Evolutionary conservation across 106 monocot species (phyloP), one percentile per base, ranked within the genome.

Genomic region (Dendrobium chrysotoxum): DNA sequence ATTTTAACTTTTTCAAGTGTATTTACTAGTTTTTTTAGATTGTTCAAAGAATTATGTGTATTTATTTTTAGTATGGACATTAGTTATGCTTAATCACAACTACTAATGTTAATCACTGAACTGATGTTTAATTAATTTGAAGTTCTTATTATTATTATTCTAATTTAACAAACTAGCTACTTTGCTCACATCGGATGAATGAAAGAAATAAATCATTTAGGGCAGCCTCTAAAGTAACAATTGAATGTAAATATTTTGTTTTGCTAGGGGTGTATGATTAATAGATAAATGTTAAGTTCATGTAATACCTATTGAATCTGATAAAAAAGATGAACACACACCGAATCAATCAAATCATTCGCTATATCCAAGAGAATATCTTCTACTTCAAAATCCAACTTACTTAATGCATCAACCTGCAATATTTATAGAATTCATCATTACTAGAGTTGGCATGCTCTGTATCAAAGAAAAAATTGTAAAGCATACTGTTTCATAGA

Each of bases 291-390:
- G 57, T 46, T 20, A 58, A 58, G 17, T 53, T 53, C 53, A 53
- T 53, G 9, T n/a, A 20, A 58, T 58, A 21, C 18, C 4, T n/a
- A 20, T 58, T 20, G 18, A 17, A 21, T 58, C 57, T 7, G 6
- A n/a, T 46, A 58, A 58, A 58, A 58, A 58, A 58, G 18, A 58
- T 58, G 20, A 58, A 20, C 21, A 13, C 28, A 30, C 79, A 98
- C 98, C 77, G 98, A 91, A 67, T 98, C 89, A 91, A 98, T 85
- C 83, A 98, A 98, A 45, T 91, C 89, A 83, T 95, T 94, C 76
- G 92, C 94, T n/a, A 92, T 84, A 75, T 94, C 98, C 79, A 98
- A 83, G 65, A 95, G 86, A 67, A 95, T 77, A 53, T 94, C 92
- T 90, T 95, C 98, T 81, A 91, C 89, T 81, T 85, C 92, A 79